These are phyloP conservation scores for Zoysia matrella DNA, from an alignment of 202 grass and related monocot species.

Conservation along the genomic window DNA sequence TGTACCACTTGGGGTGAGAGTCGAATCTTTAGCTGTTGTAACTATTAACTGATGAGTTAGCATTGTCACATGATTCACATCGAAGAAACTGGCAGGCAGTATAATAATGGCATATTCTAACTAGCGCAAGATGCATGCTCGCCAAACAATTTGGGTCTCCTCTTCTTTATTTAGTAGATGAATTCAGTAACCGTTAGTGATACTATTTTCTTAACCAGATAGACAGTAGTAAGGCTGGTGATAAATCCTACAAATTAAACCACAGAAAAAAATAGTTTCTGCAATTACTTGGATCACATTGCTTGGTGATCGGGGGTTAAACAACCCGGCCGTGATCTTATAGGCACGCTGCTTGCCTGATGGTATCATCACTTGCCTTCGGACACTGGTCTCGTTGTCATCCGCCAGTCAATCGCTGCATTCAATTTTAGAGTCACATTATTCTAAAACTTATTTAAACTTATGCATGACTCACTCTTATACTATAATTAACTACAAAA, in stretches of 20 bases:
- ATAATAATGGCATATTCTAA: constrained; percentile 22
- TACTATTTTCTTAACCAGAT: not conserved
- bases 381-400: not conserved
- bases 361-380: not conserved
- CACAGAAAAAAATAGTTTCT: not conserved
- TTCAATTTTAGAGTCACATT: not conserved
- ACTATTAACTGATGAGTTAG: not conserved
- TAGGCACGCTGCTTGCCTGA: not conserved
- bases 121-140: constrained; percentile 17
- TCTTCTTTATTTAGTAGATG: not conserved
- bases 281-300: not conserved
- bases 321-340: not conserved
- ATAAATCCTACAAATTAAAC: not conserved
- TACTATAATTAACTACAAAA: not conserved
- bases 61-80: constrained; percentile 33
- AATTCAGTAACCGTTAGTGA: not conserved
- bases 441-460: not conserved
- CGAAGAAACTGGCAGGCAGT: not conserved
- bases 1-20: constrained; percentile 6
- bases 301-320: not conserved
- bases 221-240: not conserved
- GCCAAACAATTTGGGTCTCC: not conserved
- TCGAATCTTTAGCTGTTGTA: constrained; percentile 3
- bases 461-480: not conserved
- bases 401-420: not conserved